Base-by-base conservation (phyloP, 257 asterid species). In the Forsythia suspensa region DNA sequence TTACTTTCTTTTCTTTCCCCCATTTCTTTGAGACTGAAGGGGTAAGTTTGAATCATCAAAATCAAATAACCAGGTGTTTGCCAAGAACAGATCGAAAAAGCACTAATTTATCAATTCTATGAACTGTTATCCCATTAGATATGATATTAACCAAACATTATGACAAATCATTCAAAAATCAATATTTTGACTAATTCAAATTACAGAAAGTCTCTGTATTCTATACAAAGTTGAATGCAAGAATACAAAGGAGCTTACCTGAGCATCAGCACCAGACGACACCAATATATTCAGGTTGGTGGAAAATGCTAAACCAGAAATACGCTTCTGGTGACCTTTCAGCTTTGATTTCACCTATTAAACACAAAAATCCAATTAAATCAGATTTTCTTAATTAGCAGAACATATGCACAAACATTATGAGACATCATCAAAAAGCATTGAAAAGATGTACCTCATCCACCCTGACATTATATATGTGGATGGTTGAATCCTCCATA, bases 221-320 rank as follows among this genome's bases (percentile, higher is more conserved):
- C 12, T 24, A 7, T 63, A 63, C 16, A 24, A 21, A 16, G 39
- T 29, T 24, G 70, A 8, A 21, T 61, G 15, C 15, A 3, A 9
- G 1, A 29, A 63, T 24, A 63, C 13, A 34, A 37, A 71, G 70
- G 39, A 34, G 57, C 71, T 81, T 20, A 85, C 95, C 89, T 90
- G 95, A 37, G 95, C 88, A 89, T 90, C 95, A 65, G 95, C 91
- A 79, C 95, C 95, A 0, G 95, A 90, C 36, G 95, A 90, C 79
- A 90, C 95, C 15, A 90, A 83, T 72, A 85, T 86, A 70, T 82
- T 87, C 72, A 87, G 67, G 43, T 76, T 83, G 79, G 85, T 84
- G 57, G 95, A 90, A 82, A 90, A 90, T 70, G 95, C 95, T 71
- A 90, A 89, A 51, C 95, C 95, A 0, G 95, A 89, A 44, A 90